Base-by-base conservation (phyloP, 2,329 filamentous ascomycete genomes). In the Penicillium decumbens region DNA sequence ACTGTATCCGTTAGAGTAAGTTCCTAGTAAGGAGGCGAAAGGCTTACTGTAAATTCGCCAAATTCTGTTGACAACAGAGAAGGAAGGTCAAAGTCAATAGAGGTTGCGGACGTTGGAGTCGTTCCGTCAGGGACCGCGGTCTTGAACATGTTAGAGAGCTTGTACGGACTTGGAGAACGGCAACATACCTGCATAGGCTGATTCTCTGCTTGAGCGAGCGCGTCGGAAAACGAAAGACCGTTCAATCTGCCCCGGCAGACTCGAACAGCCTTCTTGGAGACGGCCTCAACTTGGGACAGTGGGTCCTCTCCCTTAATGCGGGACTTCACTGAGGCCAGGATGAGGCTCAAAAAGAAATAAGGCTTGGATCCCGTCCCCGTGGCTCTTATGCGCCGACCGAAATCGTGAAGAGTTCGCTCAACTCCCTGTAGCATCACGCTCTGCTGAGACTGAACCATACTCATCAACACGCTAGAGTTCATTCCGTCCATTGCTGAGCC, bases 381-480 rank as follows among this genome's bases (percentile, higher is more conserved):
- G 1, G 55, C 40, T 3, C 51, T 51, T 10, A 67, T 58, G n/a
- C 64, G 57, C 30, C 56, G 58, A 10, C 61, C 62, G 7, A 69
- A 63, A 10, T 61, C 57, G 23, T 66, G 57, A 15, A 63, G 43
- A 4, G 61, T 63, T 1, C 59, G 60, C 32, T 67, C 64, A 4
- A 68, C 60, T 1, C 62, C 62, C 37, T 57, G 54, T 6, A 69
- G 24, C 57, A 69, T 58, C 18, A 66, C 61, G 2, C 47, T 51
- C 41, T 64, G 65, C 35, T 69, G 65, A 1, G 65, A 67, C 30
- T 61, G 60, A 1, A 66, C 55, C 54, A 69, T 59, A 13, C 65
- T 63, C 37, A 64, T 61, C 24, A 68, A 39, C 10, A 60, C 54
- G 13, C 59, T 61, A 9, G 56, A 55, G 30, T 59, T 58, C 13